Evolutionary conservation across 2,329 filamentous ascomycete species (phyloP).

Genomic region (Hypocreales sp.): DNA sequence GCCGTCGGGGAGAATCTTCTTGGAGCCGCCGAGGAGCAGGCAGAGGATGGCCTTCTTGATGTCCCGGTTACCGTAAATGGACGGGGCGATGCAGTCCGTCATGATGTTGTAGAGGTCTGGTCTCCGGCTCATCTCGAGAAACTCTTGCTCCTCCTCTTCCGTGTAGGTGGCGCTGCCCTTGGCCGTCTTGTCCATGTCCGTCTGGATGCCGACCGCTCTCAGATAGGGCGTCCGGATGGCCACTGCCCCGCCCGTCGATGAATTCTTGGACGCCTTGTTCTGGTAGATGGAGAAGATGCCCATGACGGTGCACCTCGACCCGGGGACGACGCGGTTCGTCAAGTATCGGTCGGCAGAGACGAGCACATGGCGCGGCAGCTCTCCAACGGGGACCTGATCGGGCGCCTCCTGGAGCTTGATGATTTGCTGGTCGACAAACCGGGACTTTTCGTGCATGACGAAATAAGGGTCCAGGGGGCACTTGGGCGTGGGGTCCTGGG

Average conservation of each 20-base stretch:
- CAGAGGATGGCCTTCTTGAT: slow-evolving; percentile 98
- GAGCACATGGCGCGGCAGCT: slow-evolving; percentile 84
- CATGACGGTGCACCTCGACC: slow-evolving; percentile 87
- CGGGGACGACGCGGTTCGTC: slow-evolving; percentile 88
- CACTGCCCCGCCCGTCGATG: slow-evolving; percentile 60
- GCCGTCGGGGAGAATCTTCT: slow-evolving; percentile 93
- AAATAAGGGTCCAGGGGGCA: slow-evolving; percentile 94
- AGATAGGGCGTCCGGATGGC: slow-evolving; percentile 94
- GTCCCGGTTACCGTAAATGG: slow-evolving; percentile 88
- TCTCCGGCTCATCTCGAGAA: slow-evolving; percentile 74
- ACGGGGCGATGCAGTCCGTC: slow-evolving; percentile 84
- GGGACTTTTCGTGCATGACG: slow-evolving; percentile 83
- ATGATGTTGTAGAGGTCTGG: slow-evolving; percentile 89
- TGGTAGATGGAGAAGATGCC: slow-evolving; percentile 98
- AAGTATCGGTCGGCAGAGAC: slow-evolving; percentile 94
- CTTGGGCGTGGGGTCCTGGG: slow-evolving; percentile 52
- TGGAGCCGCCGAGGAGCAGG: slow-evolving; percentile 82
- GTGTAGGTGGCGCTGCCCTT: slow-evolving; percentile 75
- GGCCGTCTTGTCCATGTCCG: slow-evolving; percentile 75
- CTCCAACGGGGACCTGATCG: slow-evolving; percentile 92
- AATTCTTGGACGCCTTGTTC: slow-evolving; percentile 71
- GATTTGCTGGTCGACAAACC: slow-evolving; percentile 95
- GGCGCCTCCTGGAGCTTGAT: slow-evolving; percentile 96
- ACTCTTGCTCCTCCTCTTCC: slow-evolving; percentile 95
- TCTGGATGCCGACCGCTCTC: slow-evolving; percentile 80